A percentile compares a stretch with the other conserved stretches of the same genome.
phyloP scores from a whole-genome alignment of 768 basidiomycete species.

The Trametes coccinea region DNA sequence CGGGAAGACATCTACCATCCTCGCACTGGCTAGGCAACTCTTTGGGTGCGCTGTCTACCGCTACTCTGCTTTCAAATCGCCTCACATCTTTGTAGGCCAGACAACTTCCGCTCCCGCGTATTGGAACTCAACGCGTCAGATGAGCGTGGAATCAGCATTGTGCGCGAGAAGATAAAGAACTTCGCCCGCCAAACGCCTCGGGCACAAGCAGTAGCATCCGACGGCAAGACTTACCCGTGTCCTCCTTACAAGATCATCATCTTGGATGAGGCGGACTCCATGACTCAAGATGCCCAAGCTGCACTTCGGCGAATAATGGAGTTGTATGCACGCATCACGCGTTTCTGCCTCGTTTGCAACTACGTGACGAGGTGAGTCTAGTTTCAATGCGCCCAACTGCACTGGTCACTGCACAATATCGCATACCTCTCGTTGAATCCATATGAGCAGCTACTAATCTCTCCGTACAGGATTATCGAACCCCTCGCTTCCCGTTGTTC shows the following conservation, averaged over 20 bases:
- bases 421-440: no score
- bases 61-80: neutral
- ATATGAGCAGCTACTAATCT: neutral
- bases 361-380: conserved; percentile 87
- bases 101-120: conserved; percentile 90
- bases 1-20: conserved; percentile 97
- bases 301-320: conserved; percentile 99
- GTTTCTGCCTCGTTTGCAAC: conserved; percentile 98
- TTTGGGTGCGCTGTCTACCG: conserved; percentile 67
- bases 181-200: conserved; percentile 93
- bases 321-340: conserved; percentile 93
- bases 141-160: conserved; percentile 95
- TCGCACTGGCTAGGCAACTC: conserved; percentile 89
- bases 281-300: conserved; percentile 99
- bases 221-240: conserved; percentile 86
- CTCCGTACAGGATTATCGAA: conserved; percentile 84
- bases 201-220: conserved; percentile 68
- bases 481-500: conserved; percentile 98
- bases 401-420: no score
- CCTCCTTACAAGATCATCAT: conserved; percentile 99
- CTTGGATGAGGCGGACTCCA: conserved; percentile 97
- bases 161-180: conserved; percentile 97
- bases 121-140: conserved; percentile 98
- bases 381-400: no score
- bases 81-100: conserved; percentile 58